A percentile compares a stretch with the other conserved stretches of the same genome.
Conservation (phyloP, 2,329 filamentous ascomycete genomes). For the Cladophialophora bantiana region DNA sequence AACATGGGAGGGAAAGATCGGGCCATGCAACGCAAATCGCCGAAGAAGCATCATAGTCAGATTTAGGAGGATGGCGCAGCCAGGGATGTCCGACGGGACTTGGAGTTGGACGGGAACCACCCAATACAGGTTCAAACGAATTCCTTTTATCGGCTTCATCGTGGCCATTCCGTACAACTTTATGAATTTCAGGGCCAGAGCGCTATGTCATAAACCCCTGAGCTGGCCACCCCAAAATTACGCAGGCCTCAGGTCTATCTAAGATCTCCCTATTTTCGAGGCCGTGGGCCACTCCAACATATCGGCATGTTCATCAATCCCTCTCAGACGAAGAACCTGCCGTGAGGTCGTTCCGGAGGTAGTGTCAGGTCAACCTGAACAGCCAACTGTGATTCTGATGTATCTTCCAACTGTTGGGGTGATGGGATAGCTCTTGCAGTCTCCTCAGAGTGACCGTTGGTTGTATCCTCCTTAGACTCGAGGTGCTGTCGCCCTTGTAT, state of each 20-base stretch:
- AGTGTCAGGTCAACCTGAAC: background rate
- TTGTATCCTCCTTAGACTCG: background rate
- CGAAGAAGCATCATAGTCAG: slow-evolving; percentile 2
- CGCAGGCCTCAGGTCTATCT: background rate
- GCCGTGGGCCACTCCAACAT: background rate
- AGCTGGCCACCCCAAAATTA: background rate
- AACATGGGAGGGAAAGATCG: background rate
- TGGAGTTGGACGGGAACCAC: background rate
- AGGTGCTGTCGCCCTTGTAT: background rate
- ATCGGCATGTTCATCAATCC: background rate
- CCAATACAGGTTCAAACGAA: background rate
- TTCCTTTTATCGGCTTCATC: background rate
- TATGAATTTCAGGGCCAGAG: background rate
- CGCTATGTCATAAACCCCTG: background rate
- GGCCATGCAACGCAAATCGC: background rate
- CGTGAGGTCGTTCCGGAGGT: background rate
- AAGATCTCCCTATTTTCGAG: background rate
- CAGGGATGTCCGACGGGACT: background rate
- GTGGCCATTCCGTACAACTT: background rate
- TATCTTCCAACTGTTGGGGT: background rate
- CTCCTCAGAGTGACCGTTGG: background rate
- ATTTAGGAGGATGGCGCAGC: background rate
- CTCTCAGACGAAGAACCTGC: background rate
- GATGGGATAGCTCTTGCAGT: background rate
- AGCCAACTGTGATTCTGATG: background rate